These are phyloP conservation scores for Hericium erinaceus DNA, from an alignment of 768 basidiomycete species.

Conservation along the genomic window DNA sequence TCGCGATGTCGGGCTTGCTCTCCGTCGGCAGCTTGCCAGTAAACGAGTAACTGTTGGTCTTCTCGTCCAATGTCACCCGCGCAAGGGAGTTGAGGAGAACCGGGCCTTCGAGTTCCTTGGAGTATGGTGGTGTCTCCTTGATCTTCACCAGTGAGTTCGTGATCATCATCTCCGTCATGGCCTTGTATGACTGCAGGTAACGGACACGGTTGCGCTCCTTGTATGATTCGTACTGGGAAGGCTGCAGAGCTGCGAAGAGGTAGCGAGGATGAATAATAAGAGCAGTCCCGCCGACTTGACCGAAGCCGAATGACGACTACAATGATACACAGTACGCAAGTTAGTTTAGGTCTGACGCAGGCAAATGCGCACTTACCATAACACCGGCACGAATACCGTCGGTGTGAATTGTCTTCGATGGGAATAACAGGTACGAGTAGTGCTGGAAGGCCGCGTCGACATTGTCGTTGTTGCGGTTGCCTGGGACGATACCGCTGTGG, in stretches of 20 bases:
- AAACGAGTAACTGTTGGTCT: conserved; percentile 84
- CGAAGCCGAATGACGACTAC: conserved; percentile 93
- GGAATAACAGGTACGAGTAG: conserved; percentile 91
- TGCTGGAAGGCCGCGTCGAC: conserved; percentile 88
- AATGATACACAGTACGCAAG: neutral
- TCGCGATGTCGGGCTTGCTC: conserved; percentile 47
- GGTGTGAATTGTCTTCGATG: conserved; percentile 91
- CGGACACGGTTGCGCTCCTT: conserved; percentile 56
- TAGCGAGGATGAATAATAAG: conserved; percentile 87
- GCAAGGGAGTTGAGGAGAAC: conserved; percentile 92
- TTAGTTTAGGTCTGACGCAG: neutral
- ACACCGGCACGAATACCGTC: conserved; percentile 84
- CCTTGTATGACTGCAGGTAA: conserved; percentile 68
- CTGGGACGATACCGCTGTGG: conserved; percentile 79
- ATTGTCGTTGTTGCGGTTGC: conserved; percentile 95
- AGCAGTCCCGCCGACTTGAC: conserved; percentile 93
- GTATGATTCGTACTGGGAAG: conserved; percentile 74
- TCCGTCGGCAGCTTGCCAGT: conserved; percentile 47
- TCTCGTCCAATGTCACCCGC: conserved; percentile 69
- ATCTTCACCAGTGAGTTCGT: conserved; percentile 88
- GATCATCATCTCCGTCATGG: conserved; percentile 95
- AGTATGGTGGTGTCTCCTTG: conserved; percentile 89
- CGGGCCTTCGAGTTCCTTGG: conserved; percentile 72
- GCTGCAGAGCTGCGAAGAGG: conserved; percentile 76
- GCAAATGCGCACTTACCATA: conserved; percentile 48